Conservation (phyloP, 1,284 basidiomycete genomes). For the Austropuccinia psidii region DNA sequence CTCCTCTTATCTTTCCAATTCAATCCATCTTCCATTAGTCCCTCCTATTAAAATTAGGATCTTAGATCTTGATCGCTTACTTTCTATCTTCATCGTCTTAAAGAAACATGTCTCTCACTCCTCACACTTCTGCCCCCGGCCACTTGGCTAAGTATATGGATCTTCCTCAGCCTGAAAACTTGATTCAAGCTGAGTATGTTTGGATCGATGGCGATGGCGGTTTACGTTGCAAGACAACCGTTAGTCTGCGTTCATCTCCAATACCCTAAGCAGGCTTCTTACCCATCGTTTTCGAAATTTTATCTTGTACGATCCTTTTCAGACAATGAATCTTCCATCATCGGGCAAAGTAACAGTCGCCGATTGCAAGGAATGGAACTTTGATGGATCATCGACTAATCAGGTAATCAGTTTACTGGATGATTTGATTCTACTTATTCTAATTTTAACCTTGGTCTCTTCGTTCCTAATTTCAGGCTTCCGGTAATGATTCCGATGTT, state of each 20-base stretch:
- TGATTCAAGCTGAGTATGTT: conserved; percentile 92
- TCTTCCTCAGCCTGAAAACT: conserved; percentile 68
- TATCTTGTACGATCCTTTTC: conserved; percentile 75
- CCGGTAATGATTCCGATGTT: conserved; percentile 90
- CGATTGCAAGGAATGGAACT: conserved; percentile 93
- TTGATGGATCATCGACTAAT: conserved; percentile 94
- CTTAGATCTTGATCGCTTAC: no score
- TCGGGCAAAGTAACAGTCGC: conserved; percentile 40
- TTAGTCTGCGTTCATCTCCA: conserved; percentile 36
- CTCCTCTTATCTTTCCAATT: no score
- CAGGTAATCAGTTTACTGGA: no score
- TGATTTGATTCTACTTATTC: neutral
- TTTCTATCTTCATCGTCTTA: no score
- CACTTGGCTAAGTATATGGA: conserved; percentile 77
- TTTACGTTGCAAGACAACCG: conserved; percentile 84
- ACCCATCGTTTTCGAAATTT: conserved; percentile 36
- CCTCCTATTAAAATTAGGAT: no score
- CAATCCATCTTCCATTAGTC: no score
- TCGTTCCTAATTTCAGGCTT: conserved; percentile 53
- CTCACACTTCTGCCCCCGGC: conserved; percentile 34
- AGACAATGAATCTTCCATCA: conserved; percentile 59
- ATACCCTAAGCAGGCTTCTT: conserved; percentile 11
- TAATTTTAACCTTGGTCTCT: neutral
- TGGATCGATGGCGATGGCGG: conserved; percentile 91
- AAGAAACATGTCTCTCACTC: conserved; percentile 26